Evolutionary conservation across 2,329 filamentous ascomycete species (phyloP).

Genomic region (Fusarium bulbicola): DNA sequence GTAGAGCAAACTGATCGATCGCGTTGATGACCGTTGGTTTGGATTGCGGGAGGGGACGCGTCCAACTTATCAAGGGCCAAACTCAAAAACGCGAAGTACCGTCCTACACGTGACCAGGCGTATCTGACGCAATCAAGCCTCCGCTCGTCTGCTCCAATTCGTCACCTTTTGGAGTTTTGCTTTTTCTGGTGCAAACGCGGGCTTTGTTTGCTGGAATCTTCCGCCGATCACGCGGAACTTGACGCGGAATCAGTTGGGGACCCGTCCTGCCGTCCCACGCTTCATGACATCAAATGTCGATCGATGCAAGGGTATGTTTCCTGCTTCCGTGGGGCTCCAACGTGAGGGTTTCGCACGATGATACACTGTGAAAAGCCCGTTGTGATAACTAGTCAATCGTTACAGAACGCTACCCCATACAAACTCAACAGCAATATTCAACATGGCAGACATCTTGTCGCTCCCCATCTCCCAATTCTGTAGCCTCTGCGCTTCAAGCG

Average conservation of each 20-base stretch:
- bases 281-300: too few relatives aligned
- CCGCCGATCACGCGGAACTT: not conserved
- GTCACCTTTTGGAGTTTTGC: not conserved
- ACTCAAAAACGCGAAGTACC: not conserved
- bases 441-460: constrained; percentile 37
- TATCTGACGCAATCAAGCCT: not conserved
- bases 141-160: too few relatives aligned
- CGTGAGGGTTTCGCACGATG: not conserved
- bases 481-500: constrained; percentile 17
- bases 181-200: not conserved
- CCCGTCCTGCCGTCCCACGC: not conserved
- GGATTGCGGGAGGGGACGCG: not conserved
- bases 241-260: not conserved
- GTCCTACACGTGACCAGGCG: not conserved
- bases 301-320: too few relatives aligned
- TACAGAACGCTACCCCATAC: constrained; percentile 5
- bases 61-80: too few relatives aligned
- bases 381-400: not conserved
- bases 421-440: constrained; percentile 39
- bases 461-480: constrained; percentile 39
- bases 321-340: too few relatives aligned
- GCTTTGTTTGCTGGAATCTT: too few relatives aligned
- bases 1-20: too few relatives aligned
- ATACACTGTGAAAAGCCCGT: not conserved
- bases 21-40: too few relatives aligned